Percentiles rank a stretch among this genome's conserved stretches.
These are phyloP conservation scores for Dioszegia crocea DNA, from an alignment of 768 basidiomycete species.

Conservation along the genomic window DNA sequence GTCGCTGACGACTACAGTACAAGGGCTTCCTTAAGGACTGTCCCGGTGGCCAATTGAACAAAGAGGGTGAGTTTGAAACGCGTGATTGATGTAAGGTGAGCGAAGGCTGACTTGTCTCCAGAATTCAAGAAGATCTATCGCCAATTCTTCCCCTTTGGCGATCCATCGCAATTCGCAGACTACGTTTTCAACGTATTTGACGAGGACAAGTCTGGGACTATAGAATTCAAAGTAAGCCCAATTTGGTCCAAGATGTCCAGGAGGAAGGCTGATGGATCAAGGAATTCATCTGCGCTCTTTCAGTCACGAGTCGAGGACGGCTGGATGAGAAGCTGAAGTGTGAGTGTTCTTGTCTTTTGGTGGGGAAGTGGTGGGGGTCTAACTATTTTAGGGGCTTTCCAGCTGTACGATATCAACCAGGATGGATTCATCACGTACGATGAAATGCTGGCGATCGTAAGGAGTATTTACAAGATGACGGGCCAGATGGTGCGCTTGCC, in stretches of 20 bases:
- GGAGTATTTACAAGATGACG: slow-evolving; percentile 99
- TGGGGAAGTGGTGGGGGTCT: neutral
- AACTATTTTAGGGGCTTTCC: slow-evolving; percentile 87
- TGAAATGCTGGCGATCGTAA: slow-evolving; percentile 98
- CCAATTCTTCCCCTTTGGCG: slow-evolving; percentile 99
- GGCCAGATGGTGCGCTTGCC: slow-evolving; percentile 98
- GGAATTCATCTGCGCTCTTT: slow-evolving; percentile 90
- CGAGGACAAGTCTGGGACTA: slow-evolving; percentile 57
- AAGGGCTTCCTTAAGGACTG: slow-evolving; percentile 99
- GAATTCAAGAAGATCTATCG: slow-evolving; percentile 98
- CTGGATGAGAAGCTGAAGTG: slow-evolving; percentile 98
- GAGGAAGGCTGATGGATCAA: neutral
- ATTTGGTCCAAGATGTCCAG: neutral
- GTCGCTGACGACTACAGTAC: slow-evolving; percentile 60
- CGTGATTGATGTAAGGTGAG: neutral
- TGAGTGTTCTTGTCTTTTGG: slow-evolving; percentile 51
- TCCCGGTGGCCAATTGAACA: slow-evolving; percentile 93
- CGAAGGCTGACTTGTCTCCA: slow-evolving; percentile 10
- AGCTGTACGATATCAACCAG: slow-evolving; percentile 97
- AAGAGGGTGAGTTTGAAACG: slow-evolving; percentile 52
- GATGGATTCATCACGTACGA: slow-evolving; percentile 97
- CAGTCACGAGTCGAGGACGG: slow-evolving; percentile 85
- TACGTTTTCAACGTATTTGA: slow-evolving; percentile 85
- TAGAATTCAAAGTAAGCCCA: slow-evolving; percentile 84
- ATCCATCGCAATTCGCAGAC: slow-evolving; percentile 92